Conservation (phyloP, 148 eudicot species). For the Cornus kousa region DNA sequence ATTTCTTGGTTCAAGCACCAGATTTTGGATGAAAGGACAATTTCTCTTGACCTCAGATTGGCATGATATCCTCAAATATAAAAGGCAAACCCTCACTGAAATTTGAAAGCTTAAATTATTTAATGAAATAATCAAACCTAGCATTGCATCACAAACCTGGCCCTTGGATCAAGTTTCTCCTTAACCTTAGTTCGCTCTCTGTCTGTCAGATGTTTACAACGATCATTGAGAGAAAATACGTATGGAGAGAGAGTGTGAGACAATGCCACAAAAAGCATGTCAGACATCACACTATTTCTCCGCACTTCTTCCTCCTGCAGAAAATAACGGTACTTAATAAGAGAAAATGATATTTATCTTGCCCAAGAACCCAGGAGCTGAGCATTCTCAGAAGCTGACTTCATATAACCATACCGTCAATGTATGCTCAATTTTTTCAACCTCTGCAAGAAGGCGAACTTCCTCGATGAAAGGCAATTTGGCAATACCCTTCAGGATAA, state of each 20-base stretch:
- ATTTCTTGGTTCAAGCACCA: no score
- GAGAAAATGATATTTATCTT: neutral
- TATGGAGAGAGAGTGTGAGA: conserved; percentile 86
- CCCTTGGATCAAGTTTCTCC: conserved; percentile 68
- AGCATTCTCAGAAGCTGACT: neutral
- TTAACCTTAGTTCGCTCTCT: conserved; percentile 46
- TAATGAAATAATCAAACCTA: neutral
- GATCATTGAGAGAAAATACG: conserved; percentile 84
- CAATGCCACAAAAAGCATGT: conserved; percentile 77
- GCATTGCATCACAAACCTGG: conserved; percentile 58
- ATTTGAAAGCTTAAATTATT: neutral
- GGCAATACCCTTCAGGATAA: conserved; percentile 64
- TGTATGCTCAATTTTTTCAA: conserved; percentile 71
- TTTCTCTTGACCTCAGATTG: no score
- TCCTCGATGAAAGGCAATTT: conserved; percentile 94
- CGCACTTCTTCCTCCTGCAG: conserved; percentile 78
- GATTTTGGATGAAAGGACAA: no score
- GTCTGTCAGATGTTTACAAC: conserved; percentile 63
- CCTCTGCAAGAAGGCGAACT: conserved; percentile 82
- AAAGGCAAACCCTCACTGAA: neutral
- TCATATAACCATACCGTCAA: conserved; percentile 56
- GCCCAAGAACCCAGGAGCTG: conserved; percentile 9
- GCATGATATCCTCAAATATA: no score
- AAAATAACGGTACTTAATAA: conserved; percentile 7
- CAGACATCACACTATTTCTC: conserved; percentile 78